Conservation (phyloP, 768 basidiomycete species). For the Erythrobasidium yunnanense region DNA sequence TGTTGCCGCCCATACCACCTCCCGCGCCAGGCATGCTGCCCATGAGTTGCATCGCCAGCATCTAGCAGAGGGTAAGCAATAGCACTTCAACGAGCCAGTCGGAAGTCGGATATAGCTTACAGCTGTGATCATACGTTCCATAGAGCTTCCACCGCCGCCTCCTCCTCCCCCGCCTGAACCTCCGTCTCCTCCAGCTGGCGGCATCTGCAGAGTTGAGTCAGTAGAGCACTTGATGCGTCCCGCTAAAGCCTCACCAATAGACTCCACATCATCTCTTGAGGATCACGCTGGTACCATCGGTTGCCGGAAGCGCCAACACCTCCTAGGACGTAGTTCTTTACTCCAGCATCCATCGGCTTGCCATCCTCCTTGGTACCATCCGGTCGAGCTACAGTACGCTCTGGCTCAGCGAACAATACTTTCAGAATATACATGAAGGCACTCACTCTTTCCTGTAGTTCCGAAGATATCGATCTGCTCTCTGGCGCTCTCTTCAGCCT, state of each 20-base stretch:
- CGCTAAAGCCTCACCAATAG: background rate
- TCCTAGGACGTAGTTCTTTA: background rate
- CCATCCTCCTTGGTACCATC: background rate
- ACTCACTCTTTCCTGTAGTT: background rate
- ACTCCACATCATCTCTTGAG: background rate
- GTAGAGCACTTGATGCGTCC: background rate
- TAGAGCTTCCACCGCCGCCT: background rate
- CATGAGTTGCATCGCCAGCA: background rate
- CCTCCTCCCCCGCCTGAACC: background rate
- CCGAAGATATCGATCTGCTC: background rate
- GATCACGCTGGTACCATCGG: background rate
- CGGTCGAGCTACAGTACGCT: background rate
- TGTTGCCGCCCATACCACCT: background rate
- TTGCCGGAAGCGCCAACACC: background rate
- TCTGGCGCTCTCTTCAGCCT: background rate
- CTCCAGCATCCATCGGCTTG: background rate
- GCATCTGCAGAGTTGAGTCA: background rate
- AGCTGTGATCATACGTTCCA: background rate
- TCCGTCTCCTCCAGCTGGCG: background rate
- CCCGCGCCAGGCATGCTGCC: background rate
- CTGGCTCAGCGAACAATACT: no score
- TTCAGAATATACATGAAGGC: no score
- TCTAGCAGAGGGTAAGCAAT: no score
- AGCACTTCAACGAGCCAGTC: no score
- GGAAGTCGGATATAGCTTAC: background rate